Base-by-base conservation (phyloP, 306 rosid species). In the Oemleria cerasiformis region DNA sequence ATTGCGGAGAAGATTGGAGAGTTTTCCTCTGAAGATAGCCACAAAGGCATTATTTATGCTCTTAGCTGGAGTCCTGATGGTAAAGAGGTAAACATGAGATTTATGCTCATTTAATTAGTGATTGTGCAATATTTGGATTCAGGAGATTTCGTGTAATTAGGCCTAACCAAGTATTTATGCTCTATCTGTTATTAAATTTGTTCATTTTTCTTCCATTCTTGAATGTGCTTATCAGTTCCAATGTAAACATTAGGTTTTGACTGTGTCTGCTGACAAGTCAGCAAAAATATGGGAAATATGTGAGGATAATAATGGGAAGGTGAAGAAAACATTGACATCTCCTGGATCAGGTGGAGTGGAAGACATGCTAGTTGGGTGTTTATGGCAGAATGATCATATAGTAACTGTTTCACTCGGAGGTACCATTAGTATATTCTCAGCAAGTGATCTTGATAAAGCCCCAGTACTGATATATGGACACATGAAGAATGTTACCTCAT, bases 41-140 rank as follows among this genome's bases (percentile, higher is more conserved):
- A 94, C 76, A 86, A 92, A 48, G 97, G 99, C 56, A 94, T 91
- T 80, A 89, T 94, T 77, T 94, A 94, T 79, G 96, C 97, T 67
- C 88, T 88, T 81, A 89, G 96, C 82, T 94, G 97, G 95, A 94
- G 95, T 82, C 88, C 96, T 54, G 95, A 94, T 87, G 95, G 97
- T n/a, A 94, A 89, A 67, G 88, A 82, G 89, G 96, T 94, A 73
- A 80, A 78, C 45, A 19, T 70, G 19, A 21, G 39, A 43, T 63
- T 60, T 10, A 4, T 30, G 36, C 36, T 8, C 0, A 19, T 19
- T 51, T 19, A n/a, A 21, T 51, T 5, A 13, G 10, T 23, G 7
- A 49, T 49, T 25, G 9, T 23, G 6, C 62, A 45, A 9, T 4
- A 57, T 57, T 2, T 23, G 11, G 39, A 7, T 36, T 3, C 64